Base-by-base conservation (phyloP, 139 green algal species). In the Pedinophyceae sp. region DNA sequence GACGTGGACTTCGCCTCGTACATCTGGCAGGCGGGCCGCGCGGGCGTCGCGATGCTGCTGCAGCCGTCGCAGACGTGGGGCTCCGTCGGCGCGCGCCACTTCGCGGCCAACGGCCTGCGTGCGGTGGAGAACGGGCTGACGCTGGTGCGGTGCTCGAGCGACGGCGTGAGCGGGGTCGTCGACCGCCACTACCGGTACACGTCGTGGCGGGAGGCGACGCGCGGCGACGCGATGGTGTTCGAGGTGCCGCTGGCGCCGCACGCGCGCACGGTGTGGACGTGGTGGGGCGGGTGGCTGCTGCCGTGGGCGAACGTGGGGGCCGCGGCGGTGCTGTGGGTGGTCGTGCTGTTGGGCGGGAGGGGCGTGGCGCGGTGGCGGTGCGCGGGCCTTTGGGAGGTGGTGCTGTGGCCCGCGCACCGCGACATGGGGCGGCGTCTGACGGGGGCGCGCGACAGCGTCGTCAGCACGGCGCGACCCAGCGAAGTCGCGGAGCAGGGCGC, bases 41-140 rank as follows among this genome's bases (percentile, higher is more conserved):
- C 27, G 3, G 7, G 39, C 22, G 61, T 61, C 16, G 61, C 62
- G 28, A 43, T 73, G 34, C 38, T 73, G 61, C 61, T 73, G 52
- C 66, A 73, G 57, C 61, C 61, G 0, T 60, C 49, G 3, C 64
- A 54, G 57, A 73, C 66, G 34, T 73, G 66, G 66, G 66, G 66
- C 27, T 29, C 61, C 5, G 34, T 73, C 16, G 61, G 61, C 27
- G 52, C 47, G 15, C 16, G 58, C 40, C 55, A 69, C 30, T 62
- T 66, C 6, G 38, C 27, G n/a, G 43, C 26, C 25, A 59, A 69
- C 52, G 26, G 46, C 29, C 45, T 73, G 30, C 52, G 66, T 2
- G 57, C 66, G 19, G 27, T 67, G 19, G 66, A 73, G 56, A 61
- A 65, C 54, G 66, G 66, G 7, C 50, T 69, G 52, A 66, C 57